Conservation (phyloP, 306 rosid species). For the Glycine soja region DNA sequence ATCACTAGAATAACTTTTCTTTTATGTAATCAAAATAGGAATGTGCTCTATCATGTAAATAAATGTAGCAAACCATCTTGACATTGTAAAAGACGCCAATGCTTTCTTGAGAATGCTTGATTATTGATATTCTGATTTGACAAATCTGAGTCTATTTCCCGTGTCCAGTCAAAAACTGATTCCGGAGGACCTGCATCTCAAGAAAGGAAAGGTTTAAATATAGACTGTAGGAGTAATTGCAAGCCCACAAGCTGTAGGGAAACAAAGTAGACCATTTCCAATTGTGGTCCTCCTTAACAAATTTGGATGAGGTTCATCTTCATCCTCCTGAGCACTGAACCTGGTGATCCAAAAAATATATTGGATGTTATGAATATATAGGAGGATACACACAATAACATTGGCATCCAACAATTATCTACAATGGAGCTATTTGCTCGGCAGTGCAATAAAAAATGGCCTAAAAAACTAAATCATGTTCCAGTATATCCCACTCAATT, state of each 20-base stretch:
- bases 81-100: constrained; percentile 98
- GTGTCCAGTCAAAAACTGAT: constrained; percentile 87
- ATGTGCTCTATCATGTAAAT: constrained; percentile 39
- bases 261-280: constrained; percentile 77
- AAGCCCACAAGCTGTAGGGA: constrained; percentile 42
- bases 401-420: constrained; percentile 27
- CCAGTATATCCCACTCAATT: constrained; percentile 10
- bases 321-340: constrained; percentile 97
- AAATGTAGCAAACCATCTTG: constrained; percentile 69
- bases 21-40: constrained; percentile 16
- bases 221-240: constrained; percentile 40
- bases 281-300: constrained; percentile 87
- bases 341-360: constrained; percentile 50
- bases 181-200: constrained; percentile 89
- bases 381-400: constrained; percentile 16
- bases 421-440: constrained; percentile 20
- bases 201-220: constrained; percentile 37
- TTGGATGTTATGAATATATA: constrained; percentile 26
- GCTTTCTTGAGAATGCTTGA: constrained; percentile 94
- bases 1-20: constrained; percentile 36
- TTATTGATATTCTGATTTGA: constrained; percentile 76
- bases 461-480: constrained; percentile 34
- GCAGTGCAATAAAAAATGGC: constrained; percentile 31
- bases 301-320: constrained; percentile 81
- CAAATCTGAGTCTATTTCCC: constrained; percentile 84